A percentile compares a stretch with the other conserved stretches of the same genome.
phyloP scores from a whole-genome alignment of 2,329 filamentous ascomycete species.

The Hymenotorrendiella dingleyae region DNA sequence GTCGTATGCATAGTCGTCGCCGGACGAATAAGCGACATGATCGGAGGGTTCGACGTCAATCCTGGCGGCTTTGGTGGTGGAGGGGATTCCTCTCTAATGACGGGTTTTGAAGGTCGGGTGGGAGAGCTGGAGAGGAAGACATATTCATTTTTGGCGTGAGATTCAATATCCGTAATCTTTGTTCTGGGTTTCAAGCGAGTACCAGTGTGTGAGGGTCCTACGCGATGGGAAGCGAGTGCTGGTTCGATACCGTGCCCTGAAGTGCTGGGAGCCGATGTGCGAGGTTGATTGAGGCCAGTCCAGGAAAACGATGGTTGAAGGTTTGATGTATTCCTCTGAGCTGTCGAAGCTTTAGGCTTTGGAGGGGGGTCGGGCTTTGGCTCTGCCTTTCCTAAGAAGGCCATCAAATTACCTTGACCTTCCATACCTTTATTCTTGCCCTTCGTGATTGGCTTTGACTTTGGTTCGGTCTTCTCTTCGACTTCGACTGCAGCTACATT shows the following conservation, averaged over 20 bases:
- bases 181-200: constrained; percentile 18
- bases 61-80: constrained; percentile 6
- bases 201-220: constrained; percentile 11
- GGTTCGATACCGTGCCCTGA: constrained; percentile 13
- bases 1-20: constrained; percentile 22
- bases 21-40: constrained; percentile 22
- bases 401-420: constrained; percentile 23
- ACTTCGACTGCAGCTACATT: constrained; percentile 15
- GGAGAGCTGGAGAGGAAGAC: constrained; percentile 30
- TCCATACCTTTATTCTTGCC: constrained; percentile 10
- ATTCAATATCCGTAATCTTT: constrained; percentile 4
- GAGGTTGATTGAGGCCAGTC: constrained; percentile 9
- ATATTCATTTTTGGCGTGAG: constrained; percentile 19
- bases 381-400: constrained; percentile 24
- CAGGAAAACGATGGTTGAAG: neutral
- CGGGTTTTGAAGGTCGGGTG: constrained; percentile 13
- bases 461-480: constrained; percentile 4
- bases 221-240: constrained; percentile 20
- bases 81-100: constrained; percentile 5
- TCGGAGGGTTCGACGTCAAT: constrained; percentile 16
- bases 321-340: neutral
- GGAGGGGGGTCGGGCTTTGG: constrained; percentile 2
- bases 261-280: neutral
- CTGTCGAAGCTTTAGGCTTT: neutral
- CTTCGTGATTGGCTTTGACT: constrained; percentile 4